Base-by-base conservation (phyloP, 768 basidiomycete genomes). In the Podaxis sp. region DNA sequence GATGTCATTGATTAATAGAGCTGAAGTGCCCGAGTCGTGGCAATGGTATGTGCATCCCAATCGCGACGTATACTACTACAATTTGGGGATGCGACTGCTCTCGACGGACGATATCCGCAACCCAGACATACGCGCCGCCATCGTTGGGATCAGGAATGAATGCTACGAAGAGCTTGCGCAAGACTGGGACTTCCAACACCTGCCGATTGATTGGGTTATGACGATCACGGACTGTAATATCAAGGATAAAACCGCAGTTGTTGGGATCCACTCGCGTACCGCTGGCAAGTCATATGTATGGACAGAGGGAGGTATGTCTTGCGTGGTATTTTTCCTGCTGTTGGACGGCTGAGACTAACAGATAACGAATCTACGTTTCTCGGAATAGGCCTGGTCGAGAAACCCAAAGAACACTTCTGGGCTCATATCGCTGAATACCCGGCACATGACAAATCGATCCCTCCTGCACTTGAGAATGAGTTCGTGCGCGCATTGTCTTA, bases 51-150 rank as follows among this genome's bases (percentile, higher is more conserved):
- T 70, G 49, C 80, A 82, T 63, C 78, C 80, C n/a, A 81, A 80
- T 64, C 78, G 77, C 68, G 79, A 80, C 69, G 65, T 76, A 49
- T 82, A 82, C 66, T 82, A 73, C 69, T 76, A 76, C 68, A 72
- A 81, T 65, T 64, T 64, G 24, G 62, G 65, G 17, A 66, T 77
- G 46, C 74, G 75, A 20, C 55, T 81, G 54, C 73, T 79, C 51
- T 79, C 80, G 0, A 73, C 77, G 6, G 78, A 80, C 60, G 70
- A 81, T 64, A 74, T 82, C 50, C 71, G 73, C 26, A 67, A 77
- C 50, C 69, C 73, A 8, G 61, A 66, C 8, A 77, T 71, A 52
- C 68, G 79, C 40, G 66, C 64, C 50, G 69, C 75, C 60, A 68
- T 80, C 40, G 60, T 76, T 44, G 75, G 76, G 15, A 75, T 75